Evolutionary conservation across 169 alveolate genomes (phyloP).

Genomic region (Plasmodium sp.): DNA sequence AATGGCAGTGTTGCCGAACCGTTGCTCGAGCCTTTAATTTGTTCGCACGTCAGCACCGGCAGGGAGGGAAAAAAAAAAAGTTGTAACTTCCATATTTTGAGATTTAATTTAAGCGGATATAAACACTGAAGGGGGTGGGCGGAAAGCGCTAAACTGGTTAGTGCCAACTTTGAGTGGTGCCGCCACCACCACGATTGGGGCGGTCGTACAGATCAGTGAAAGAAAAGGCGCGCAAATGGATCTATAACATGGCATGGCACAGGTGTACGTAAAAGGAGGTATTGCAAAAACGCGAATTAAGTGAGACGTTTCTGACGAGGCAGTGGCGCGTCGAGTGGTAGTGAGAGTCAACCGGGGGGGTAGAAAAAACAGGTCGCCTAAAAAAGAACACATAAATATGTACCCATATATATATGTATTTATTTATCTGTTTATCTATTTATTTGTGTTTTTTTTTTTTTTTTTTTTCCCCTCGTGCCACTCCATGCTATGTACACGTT

Average conservation of each 20-base stretch:
- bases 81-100: background rate
- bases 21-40: background rate
- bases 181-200: background rate
- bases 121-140: background rate
- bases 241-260: background rate
- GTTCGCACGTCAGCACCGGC: background rate
- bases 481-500: background rate
- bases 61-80: background rate
- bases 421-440: background rate
- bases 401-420: no score
- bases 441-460: background rate
- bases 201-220: background rate
- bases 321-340: background rate
- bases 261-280: background rate
- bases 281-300: background rate
- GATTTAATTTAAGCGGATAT: background rate
- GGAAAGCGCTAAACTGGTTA: background rate
- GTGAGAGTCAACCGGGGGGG: background rate
- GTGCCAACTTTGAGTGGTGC: background rate
- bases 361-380: background rate
- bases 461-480: background rate
- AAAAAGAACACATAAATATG: background rate
- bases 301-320: background rate
- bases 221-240: background rate
- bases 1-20: background rate